Base-by-base conservation (phyloP, 2,329 filamentous ascomycete genomes). In the Ophiostoma novo-ulmi region DNA sequence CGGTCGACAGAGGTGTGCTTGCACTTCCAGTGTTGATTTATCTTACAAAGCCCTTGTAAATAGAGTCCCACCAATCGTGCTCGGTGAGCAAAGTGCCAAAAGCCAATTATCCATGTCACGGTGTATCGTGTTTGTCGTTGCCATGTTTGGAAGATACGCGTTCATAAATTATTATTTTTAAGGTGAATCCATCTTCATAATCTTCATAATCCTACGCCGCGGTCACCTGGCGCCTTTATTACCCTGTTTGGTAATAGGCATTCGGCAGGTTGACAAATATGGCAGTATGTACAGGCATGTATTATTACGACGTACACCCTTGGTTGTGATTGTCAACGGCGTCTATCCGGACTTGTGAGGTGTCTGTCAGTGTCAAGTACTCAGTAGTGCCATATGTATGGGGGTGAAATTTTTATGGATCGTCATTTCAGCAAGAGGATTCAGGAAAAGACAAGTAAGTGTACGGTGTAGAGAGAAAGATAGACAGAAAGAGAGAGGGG, bases 31-130 rank as follows among this genome's bases (percentile, higher is more conserved):
- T n/a, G 44, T 44, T 14, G 10, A 11, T 5, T 5, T 17, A 17
- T 48, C 44, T 17, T 31, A 31, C 31, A 31, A 31, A 31, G 31
- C 31, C 31, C 31, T 31, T 31, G 3, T 31, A 31, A 31, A 31
- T 31, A 31, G 31, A 26, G 52, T 26, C 22, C 52, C 52, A 58
- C 52, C n/a, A 13, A 31, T 58, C 22, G 52, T 58, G n/a, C n/a
- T 58, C 52, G 52, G 52, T 58, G 52, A 58, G 52, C 52, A 58
- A 58, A 58, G 52, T 58, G n/a, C n/a, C 52, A 58, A 58, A 58
- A 26, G 52, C 52, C 44, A 48, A 6, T 48, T 48, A 48, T 48
- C 44, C n/a, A 48, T 7, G 44, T 48, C 44, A 20, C 44, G n/a
- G 17, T 48, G 44, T 48, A 48, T 48, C 44, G 44, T 48, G 44